Evolutionary conservation across 352 stramenopile genomes (phyloP), one percentile per base, ranked within the genome.

Genomic region (Blastocystis sp.): DNA sequence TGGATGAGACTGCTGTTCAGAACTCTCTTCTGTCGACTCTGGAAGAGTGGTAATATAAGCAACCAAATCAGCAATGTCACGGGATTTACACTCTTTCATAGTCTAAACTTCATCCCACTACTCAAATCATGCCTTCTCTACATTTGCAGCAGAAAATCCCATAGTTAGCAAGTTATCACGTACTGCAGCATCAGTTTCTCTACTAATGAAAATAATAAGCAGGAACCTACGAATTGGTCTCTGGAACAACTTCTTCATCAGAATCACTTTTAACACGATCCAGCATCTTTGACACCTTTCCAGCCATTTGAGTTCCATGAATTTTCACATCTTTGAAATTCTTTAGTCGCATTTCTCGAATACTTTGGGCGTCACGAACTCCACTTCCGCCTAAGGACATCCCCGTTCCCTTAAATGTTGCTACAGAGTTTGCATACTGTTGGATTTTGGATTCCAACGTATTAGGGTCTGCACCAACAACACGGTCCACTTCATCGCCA

Each of bases 261-360:
- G 35, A 42, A 70, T 77, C 53, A 17, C 33, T 40, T 24, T 30
- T 24, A 37, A 88, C 42, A 27, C 44, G 19, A 22, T 88, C 68
- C 4, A 77, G 22, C 62, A 78, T 76, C 27, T 44, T 42, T 27
- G 33, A 58, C 51, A 88, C 44, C 17, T 59, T 30, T 17, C 17
- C 2, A 33, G 33, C 24, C 11, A 42, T 9, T 5, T 40, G 24
- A 44, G 58, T 0, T 76, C 37, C 62, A n/a, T 73, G 15, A 24
- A 75, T 75, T 22, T 76, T 88, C 0, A 88, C 54, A 17, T 68
- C 35, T 37, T 68, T 54, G 24, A 59, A 77, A n/a, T 70, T 68
- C 58, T 78, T 81, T 17, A 88, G 24, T 75, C 58, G 62, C 37
- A 73, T 70, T 42, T 88, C 77, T 3, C 58, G 58, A 57, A 51